Evolutionary conservation across 768 basidiomycete genomes (phyloP), one percentile per base, ranked within the genome.

Genomic region (Lactifluus volemus): DNA sequence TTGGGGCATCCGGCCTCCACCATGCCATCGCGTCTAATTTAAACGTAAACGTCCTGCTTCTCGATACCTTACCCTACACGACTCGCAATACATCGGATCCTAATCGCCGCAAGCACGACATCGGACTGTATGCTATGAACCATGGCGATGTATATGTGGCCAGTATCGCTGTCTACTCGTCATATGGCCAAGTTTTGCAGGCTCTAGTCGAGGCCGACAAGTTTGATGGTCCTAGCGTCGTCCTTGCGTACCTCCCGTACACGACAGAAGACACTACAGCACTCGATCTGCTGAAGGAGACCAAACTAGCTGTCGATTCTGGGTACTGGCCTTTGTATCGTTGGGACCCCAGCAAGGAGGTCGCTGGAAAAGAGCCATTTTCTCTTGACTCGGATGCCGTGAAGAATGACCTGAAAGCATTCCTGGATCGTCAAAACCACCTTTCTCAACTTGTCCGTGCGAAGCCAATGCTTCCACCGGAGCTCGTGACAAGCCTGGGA

Each of bases 301-400:
- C 95, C 29, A 99, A 98, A 71, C 81, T 93, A 53, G 96, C 96
- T 5, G 90, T 98, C 42, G 95, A 98, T 67, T 82, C 89, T 10
- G 96, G 96, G 3, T 96, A 95, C 75, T 98, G 97, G 97, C 96
- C 96, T 0, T 77, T 98, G 55, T 99, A 98, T 79, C 83, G 97
- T 58, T 99, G 96, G 95, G 87, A 99, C 73, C 97, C 97, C 0
- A 80, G 81, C 67, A 88, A 90, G 71, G 91, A 94, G 68, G 74
- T 73, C 30, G 73, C 73, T 47, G 88, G 88, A 45, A 79, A 85
- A 70, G 92, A 95, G 65, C 88, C 90, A 12, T 99, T 99, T 78
- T 80, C 82, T 12, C 84, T 99, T 60, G 97, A 98, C 74, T 94
- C 92, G 4, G 92, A 96, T 67, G 80, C 87, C 34, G 83, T 99